Evolutionary conservation across 2,329 filamentous ascomycete species (phyloP), one percentile per base, ranked within the genome.

Genomic region (Paecilomyces niveus): DNA sequence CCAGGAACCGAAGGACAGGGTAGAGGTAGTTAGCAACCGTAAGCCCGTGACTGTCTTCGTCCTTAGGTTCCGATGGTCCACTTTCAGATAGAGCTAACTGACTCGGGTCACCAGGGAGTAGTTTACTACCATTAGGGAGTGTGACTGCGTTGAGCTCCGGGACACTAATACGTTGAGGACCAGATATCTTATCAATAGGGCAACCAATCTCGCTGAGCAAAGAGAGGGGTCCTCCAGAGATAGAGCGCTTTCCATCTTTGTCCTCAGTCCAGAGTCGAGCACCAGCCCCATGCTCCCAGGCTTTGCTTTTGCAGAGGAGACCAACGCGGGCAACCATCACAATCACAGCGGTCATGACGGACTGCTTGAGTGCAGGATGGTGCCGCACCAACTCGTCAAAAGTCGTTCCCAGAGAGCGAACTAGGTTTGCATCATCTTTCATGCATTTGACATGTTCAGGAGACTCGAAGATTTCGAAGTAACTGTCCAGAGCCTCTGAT

Each of bases 361-460:
- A 83, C 9, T 83, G 83, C 64, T 92, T 90, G 52, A 99, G 78
- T 22, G 85, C 82, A 0, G 95, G 94, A 67, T 99, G 94, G 70
- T 99, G 94, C 49, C 94, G 87, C 56, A 93, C 89, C 59, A 99
- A 82, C 74, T 99, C 94, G 72, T 99, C 94, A 68, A 99, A 97
- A 49, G 87, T 89, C 26, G 84, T 84, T 10, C 94, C 94, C 54
- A 99, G 83, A 45, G 85, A 84, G 31, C 83, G 83, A 9, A 92
- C 83, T 59, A 95, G 80, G 35, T 88, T 85, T 4, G 83, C 79
- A 63, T 96, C 93, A 39, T 81, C 79, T 62, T 90, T 86, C 81
- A 99, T 86, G 62, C 88, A 89, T 65, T 89, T 90, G 59, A 99
- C 86, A 74, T 99, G 95, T 15, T 86, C 83, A 2, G 92, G 87